Evolutionary conservation across 352 stramenopile genomes (phyloP).

Genomic region (Phytophthora agathidicida): DNA sequence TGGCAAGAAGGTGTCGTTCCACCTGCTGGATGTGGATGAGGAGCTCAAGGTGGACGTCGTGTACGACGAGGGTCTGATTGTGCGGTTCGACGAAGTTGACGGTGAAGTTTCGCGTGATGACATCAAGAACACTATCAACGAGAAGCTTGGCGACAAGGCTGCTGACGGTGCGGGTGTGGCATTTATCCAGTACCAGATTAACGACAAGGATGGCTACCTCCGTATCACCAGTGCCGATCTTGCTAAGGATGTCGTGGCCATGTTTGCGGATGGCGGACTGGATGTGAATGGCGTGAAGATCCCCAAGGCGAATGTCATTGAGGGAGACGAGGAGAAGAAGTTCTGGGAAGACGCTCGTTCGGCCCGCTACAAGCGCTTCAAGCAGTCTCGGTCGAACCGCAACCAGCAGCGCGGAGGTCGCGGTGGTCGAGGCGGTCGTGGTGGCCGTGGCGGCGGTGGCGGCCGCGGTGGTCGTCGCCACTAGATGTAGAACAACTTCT

Average conservation of each 20-base stretch:
- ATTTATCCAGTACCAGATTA: constrained; percentile 89
- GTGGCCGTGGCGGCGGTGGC: constrained; percentile 48
- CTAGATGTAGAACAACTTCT: constrained; percentile 37
- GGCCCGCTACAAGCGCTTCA: constrained; percentile 79
- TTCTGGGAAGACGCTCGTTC: constrained; percentile 85
- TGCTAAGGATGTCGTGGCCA: constrained; percentile 64
- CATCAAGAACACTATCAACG: constrained; percentile 88
- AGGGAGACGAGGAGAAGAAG: constrained; percentile 83
- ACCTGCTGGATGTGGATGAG: constrained; percentile 72
- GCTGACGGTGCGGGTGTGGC: constrained; percentile 65
- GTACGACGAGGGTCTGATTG: constrained; percentile 88
- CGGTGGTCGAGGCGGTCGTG: constrained; percentile 41
- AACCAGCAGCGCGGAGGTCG: constrained; percentile 48
- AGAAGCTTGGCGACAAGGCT: constrained; percentile 78
- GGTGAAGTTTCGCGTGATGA: constrained; percentile 83
- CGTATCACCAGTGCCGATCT: constrained; percentile 65
- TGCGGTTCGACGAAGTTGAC: constrained; percentile 81
- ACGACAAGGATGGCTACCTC: constrained; percentile 69
- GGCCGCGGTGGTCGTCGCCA: constrained; percentile 42
- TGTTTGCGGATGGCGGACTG: constrained; percentile 67
- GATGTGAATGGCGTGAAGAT: constrained; percentile 78
- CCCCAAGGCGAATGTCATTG: constrained; percentile 53
- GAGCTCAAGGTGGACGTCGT: constrained; percentile 78
- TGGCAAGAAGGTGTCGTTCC: constrained; percentile 80
- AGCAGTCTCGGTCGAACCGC: constrained; percentile 81